Conservation (phyloP, 2,329 filamentous ascomycete species). For the Cladosporium sp. region DNA sequence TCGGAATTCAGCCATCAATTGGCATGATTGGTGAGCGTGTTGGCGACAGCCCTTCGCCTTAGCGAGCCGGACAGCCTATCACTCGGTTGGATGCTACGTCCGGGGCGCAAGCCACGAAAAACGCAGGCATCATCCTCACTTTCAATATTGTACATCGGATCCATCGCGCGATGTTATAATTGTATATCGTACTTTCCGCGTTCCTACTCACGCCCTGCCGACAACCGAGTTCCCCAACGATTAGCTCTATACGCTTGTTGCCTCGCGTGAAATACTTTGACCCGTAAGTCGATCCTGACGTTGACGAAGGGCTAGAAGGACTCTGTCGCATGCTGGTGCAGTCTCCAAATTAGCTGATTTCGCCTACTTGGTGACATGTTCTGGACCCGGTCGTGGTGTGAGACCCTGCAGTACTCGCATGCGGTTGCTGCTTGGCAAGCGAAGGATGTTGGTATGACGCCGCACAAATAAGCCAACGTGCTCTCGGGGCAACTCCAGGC, state of each 20-base stretch:
- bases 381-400: background rate
- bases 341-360: background rate
- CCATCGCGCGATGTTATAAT: background rate
- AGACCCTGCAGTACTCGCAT: background rate
- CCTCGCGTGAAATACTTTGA: background rate
- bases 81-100: background rate
- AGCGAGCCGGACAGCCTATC: conserved; percentile 2
- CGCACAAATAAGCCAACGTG: background rate
- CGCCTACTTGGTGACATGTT: background rate
- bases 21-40: background rate
- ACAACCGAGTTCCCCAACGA: conserved; percentile 4
- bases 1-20: background rate
- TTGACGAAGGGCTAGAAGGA: background rate
- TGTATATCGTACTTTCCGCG: background rate
- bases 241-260: background rate
- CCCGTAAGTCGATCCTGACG: conserved; percentile 1
- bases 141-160: background rate
- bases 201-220: background rate
- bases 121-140: conserved; percentile 2
- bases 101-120: background rate
- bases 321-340: background rate
- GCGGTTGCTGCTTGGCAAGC: background rate
- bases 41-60: background rate
- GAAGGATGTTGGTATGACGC: background rate
- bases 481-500: background rate